These are phyloP conservation scores for Aspergillus sp. DNA, from an alignment of 2,329 filamentous ascomycete species.

Conservation along the genomic window DNA sequence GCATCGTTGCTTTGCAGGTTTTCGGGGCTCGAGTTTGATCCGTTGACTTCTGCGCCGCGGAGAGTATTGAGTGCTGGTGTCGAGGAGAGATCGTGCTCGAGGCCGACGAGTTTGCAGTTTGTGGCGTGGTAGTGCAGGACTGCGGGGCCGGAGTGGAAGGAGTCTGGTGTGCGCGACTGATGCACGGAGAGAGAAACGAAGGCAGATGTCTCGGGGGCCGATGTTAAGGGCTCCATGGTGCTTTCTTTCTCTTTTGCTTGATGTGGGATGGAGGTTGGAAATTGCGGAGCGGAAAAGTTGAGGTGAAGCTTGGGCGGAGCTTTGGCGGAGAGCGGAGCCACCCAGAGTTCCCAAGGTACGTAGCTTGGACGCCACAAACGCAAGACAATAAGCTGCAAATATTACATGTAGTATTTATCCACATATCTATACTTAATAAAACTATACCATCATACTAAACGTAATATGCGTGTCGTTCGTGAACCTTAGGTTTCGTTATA, in stretches of 20 bases:
- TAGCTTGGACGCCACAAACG: no score
- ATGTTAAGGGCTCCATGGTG: conserved; percentile 44
- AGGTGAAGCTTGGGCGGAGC: conserved; percentile 11
- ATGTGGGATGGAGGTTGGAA: background rate
- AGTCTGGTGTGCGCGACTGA: conserved; percentile 48
- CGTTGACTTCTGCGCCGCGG: conserved; percentile 19
- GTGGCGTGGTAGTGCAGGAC: conserved; percentile 49
- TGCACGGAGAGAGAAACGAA: conserved; percentile 47
- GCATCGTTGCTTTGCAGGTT: background rate
- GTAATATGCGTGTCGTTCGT: background rate
- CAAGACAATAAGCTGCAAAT: no score
- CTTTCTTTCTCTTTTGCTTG: background rate
- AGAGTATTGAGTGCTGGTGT: conserved; percentile 36
- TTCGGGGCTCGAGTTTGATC: background rate
- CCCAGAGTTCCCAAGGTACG: background rate
- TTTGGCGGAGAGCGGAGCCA: conserved; percentile 4
- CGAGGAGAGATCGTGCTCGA: conserved; percentile 40
- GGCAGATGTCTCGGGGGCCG: conserved; percentile 38
- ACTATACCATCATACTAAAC: background rate
- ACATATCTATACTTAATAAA: background rate
- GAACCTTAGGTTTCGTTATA: background rate
- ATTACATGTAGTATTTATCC: background rate
- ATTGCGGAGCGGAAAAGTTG: conserved; percentile 14
- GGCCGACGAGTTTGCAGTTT: conserved; percentile 44
- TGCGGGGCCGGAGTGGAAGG: conserved; percentile 48